Base-by-base conservation (phyloP, 2,329 filamentous ascomycete genomes). In the Trichoderma sp. region DNA sequence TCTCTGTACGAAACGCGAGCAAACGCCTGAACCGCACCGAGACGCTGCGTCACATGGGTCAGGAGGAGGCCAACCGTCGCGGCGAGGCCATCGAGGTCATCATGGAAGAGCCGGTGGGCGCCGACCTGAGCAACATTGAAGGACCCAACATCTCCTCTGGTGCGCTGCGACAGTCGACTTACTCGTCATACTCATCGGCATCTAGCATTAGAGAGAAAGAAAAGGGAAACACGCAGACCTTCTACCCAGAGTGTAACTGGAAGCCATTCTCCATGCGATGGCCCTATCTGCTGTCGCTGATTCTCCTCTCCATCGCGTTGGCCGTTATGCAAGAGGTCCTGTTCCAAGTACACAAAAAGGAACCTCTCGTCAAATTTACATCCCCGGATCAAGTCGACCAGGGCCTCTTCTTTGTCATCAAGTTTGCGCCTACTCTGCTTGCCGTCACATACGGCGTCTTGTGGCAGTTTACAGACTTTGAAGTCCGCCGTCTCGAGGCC, bases 381-480 rank as follows among this genome's bases (percentile, higher is more conserved):
- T 78, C 77, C 0, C 85, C 88, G 0, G 75, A 79, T 4, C 81
- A 89, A 4, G 82, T 91, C 21, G 77, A 81, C 0, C 79, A 84
- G 0, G 79, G 79, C 29, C 74, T 83, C 3, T 91, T 90, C 76
- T 89, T 91, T 73, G 82, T 83, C 29, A 82, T 90, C 79, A 90
- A 89, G 76, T 91, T 90, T 74, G 77, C 85, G 11, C 89, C 89
- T 1, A 91, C 87, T 0, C 78, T 91, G 2, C 80, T 88, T 4
- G 85, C 88, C 35, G 89, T 91, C 53, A 79, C 83, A 0, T 91
- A 86, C 74, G 89, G 88, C 58, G 86, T 91, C 16, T 75, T 91
- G 49, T 91, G 88, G 88, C 88, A 91, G 77, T 83, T 89, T 14
- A 87, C 86, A 47, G 88, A 90, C 76, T 88, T 89, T 70, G 88